These are phyloP conservation scores for Sarcodon aspratus DNA, from an alignment of 768 basidiomycete genomes.

Conservation along the genomic window DNA sequence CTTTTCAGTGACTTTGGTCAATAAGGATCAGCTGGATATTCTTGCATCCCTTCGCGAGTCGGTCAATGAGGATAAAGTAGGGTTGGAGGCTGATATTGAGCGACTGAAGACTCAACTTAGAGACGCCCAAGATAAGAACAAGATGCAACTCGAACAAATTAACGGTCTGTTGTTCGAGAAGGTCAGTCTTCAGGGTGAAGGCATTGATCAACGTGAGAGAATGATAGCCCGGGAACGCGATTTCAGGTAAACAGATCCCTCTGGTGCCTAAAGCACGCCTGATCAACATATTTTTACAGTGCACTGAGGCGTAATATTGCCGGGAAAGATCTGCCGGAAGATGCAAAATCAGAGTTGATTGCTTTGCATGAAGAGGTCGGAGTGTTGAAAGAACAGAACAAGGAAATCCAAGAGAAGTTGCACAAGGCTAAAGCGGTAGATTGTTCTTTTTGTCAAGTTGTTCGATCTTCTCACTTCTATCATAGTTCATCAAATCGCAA, in stretches of 20 bases:
- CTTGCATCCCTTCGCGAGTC: conserved; percentile 78
- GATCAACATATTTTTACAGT: conserved; percentile 23
- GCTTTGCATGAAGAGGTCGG: conserved; percentile 71
- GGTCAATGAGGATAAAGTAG: conserved; percentile 78
- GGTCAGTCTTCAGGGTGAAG: conserved; percentile 79
- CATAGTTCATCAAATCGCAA: conserved; percentile 84
- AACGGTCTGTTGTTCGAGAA: conserved; percentile 84
- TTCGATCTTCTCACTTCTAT: not conserved
- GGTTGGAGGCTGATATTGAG: conserved; percentile 57
- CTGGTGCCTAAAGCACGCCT: not conserved
- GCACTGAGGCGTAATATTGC: conserved; percentile 66
- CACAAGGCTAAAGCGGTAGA: conserved; percentile 65
- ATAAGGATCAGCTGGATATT: conserved; percentile 90
- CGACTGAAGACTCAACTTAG: conserved; percentile 55
- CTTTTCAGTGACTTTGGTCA: conserved; percentile 72
- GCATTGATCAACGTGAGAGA: conserved; percentile 81
- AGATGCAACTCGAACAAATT: conserved; percentile 85
- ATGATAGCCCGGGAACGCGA: conserved; percentile 82
- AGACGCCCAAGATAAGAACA: conserved; percentile 71
- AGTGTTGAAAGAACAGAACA: conserved; percentile 56
- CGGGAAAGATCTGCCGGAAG: conserved; percentile 74
- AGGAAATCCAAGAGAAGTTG: conserved; percentile 66
- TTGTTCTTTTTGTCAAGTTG: not conserved
- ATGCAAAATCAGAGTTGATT: conserved; percentile 65
- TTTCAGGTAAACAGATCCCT: conserved; percentile 43